These are phyloP conservation scores for Tylopilus sp. DNA, from an alignment of 768 basidiomycete genomes.

Conservation along the genomic window DNA sequence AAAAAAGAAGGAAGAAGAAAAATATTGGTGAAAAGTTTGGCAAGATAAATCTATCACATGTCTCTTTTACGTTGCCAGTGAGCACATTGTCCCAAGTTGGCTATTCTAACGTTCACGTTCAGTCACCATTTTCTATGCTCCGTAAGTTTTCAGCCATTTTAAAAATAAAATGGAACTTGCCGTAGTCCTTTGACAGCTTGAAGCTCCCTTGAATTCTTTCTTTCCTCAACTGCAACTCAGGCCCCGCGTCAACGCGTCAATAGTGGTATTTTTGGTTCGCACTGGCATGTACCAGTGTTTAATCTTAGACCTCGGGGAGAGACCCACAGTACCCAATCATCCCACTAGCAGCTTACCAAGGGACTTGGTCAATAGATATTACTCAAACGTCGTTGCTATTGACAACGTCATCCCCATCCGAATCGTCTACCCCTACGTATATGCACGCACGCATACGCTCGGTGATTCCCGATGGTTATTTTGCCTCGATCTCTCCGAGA, in stretches of 20 bases:
- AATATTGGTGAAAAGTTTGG: no score
- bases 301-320: background rate
- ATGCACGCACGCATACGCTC: background rate
- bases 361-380: background rate
- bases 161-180: background rate
- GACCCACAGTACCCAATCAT: slow-evolving; percentile 2
- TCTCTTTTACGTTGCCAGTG: background rate
- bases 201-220: background rate
- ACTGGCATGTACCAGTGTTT: background rate
- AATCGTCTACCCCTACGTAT: background rate
- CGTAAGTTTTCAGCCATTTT: background rate
- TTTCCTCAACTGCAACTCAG: background rate
- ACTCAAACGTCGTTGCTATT: slow-evolving; percentile 8
- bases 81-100: background rate
- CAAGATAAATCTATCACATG: background rate
- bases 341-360: background rate
- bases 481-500: slow-evolving; percentile 7
- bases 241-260: no score
- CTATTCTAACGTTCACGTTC: no score
- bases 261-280: background rate
- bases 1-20: no score
- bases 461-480: slow-evolving; percentile 13
- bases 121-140: background rate
- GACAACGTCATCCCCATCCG: slow-evolving; percentile 6
- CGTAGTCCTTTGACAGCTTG: background rate